Evolutionary conservation across 805 yeast genomes (phyloP), one percentile per base, ranked within the genome.

Genomic region (Candida maris): DNA sequence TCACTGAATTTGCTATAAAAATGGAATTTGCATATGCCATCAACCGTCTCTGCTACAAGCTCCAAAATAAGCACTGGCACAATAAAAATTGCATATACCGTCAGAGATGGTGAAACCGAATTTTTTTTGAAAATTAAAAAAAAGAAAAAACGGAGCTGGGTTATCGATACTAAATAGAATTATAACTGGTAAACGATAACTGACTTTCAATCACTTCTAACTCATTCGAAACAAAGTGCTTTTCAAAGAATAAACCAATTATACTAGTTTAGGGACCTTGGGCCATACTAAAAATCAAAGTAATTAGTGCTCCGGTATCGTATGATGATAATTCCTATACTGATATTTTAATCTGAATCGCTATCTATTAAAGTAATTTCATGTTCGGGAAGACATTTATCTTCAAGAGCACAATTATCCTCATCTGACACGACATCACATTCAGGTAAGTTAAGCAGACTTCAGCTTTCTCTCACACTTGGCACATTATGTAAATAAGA

Each of bases 331-430:
- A 26, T 26, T 26, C 15, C 15, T 26, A 9, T 26, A 26, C 29
- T 26, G 29, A 26, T 9, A 26, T 26, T 26, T 26, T 26, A 26
- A 9, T 26, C 16, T 26, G 29, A 26, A 14, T 26, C 29, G 29
- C 29, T 26, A 26, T 26, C 29, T 9, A 26, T 26, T 26, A 26
- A 26, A 9, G 29, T 26, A 26, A 12, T 26, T 26, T 26, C 29
- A 26, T 26, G 15, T 9, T 26, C 29, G 13, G 16, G 29, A 26
- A 15, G 29, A 26, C n/a, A n/a, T n/a, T n/a, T n/a, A n/a, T n/a
- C n/a, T n/a, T n/a, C n/a, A n/a, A n/a, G n/a, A n/a, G n/a, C n/a
- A n/a, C n/a, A n/a, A n/a, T 9, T 15, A 26, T 26, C 29, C 13
- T 26, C 29, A 26, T 26, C 16, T 15, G 29, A 26, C 29, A 26